A percentile compares a stretch with the other conserved stretches of the same genome.
These are phyloP conservation scores for Mrakia hoshinonis DNA, from an alignment of 768 basidiomycete species.

Conservation along the genomic window DNA sequence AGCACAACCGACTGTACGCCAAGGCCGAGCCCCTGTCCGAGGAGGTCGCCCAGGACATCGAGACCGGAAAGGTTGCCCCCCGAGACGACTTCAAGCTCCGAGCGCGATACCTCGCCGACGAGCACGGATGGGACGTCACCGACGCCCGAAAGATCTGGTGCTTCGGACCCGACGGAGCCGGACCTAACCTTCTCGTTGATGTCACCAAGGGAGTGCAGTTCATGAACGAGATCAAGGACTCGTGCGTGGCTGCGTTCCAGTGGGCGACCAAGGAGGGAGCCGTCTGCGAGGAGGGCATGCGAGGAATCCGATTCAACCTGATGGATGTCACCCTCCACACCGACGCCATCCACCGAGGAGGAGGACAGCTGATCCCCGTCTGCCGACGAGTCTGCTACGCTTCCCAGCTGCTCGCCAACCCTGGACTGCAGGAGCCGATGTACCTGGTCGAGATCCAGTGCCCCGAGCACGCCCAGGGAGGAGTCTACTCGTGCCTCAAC, in stretches of 20 bases:
- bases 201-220: constrained; percentile 95
- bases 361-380: constrained; percentile 93
- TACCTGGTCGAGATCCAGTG: constrained; percentile 96
- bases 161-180: constrained; percentile 97
- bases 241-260: constrained; percentile 97
- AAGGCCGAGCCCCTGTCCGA: constrained; percentile 91
- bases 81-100: constrained; percentile 98
- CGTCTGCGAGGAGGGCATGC: constrained; percentile 94
- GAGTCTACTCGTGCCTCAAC: constrained; percentile 77
- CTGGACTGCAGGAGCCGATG: constrained; percentile 89
- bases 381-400: constrained; percentile 95
- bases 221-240: constrained; percentile 99
- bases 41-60: constrained; percentile 87
- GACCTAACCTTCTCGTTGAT: constrained; percentile 93
- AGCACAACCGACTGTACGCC: constrained; percentile 96
- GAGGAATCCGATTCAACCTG: constrained; percentile 92
- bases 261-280: constrained; percentile 99
- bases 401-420: constrained; percentile 81
- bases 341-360: constrained; percentile 98
- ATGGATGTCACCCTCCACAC: constrained; percentile 93
- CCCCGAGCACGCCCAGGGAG: constrained; percentile 93
- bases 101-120: constrained; percentile 90
- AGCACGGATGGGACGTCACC: constrained; percentile 96
- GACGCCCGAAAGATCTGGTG: constrained; percentile 99
- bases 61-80: constrained; percentile 68